phyloP scores from a whole-genome alignment of 2,329 filamentous ascomycete species.

The Helicocarpus griseus region DNA sequence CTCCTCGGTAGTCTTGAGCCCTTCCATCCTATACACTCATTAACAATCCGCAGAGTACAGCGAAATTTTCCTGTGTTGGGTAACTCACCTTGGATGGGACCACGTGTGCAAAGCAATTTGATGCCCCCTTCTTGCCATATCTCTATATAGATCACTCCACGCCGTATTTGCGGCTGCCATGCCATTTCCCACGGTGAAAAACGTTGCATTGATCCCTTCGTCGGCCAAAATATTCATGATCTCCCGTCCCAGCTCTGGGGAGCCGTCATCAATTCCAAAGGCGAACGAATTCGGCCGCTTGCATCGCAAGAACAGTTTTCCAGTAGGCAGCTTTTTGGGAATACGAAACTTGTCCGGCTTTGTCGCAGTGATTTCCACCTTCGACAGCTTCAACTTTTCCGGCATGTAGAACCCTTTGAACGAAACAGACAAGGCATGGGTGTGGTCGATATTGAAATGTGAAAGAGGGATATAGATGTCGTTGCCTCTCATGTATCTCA shows the following conservation, averaged over 20 bases:
- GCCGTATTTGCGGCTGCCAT: conserved; percentile 51
- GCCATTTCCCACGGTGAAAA: conserved; percentile 59
- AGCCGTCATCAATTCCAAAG: conserved; percentile 62
- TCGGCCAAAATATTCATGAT: conserved; percentile 53
- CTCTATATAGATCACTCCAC: conserved; percentile 53
- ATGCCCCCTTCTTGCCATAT: conserved; percentile 54
- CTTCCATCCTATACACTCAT: conserved; percentile 25
- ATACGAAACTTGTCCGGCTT: conserved; percentile 44
- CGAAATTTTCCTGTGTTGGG: neutral
- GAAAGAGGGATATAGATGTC: conserved; percentile 58
- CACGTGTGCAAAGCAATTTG: conserved; percentile 60
- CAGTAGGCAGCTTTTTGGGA: conserved; percentile 52
- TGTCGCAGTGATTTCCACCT: conserved; percentile 51
- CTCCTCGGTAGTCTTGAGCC: conserved; percentile 19
- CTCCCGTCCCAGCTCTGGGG: conserved; percentile 48
- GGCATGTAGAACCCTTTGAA: conserved; percentile 55
- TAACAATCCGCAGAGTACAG: neutral
- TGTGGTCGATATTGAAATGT: conserved; percentile 55
- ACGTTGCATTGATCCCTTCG: conserved; percentile 56
- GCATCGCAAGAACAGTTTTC: conserved; percentile 53
- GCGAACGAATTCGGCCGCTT: conserved; percentile 60
- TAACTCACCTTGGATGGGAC: conserved; percentile 52
- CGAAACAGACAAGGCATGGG: conserved; percentile 48
- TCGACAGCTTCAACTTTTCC: conserved; percentile 42
- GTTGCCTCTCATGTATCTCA: conserved; percentile 44